A percentile compares a stretch with the other conserved stretches of the same genome.
phyloP scores from a whole-genome alignment of 345 rosid genomes.

The Linum trigynum region DNA sequence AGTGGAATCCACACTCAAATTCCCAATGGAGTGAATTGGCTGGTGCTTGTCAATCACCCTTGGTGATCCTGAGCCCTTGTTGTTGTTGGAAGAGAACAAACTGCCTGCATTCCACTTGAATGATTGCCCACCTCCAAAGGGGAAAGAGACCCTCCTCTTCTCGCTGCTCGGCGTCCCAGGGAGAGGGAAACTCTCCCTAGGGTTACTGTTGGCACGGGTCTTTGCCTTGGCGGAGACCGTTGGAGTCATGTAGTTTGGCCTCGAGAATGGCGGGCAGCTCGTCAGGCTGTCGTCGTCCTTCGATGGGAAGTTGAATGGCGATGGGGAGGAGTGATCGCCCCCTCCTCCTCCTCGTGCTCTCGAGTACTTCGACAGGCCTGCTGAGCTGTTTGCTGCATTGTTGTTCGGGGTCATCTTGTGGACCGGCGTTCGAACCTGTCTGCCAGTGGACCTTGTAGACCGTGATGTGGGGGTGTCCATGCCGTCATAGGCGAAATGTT shows the following conservation, averaged over 20 bases:
- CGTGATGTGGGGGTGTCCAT: conserved; percentile 65
- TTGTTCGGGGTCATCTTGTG: conserved; percentile 15
- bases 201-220: conserved; percentile 61
- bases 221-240: conserved; percentile 81
- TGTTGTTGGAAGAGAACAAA: conserved; percentile 27
- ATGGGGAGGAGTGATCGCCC: conserved; percentile 18
- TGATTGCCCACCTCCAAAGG: conserved; percentile 49
- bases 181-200: conserved; percentile 37
- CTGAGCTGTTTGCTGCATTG: conserved; percentile 24
- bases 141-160: conserved; percentile 64
- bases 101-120: conserved; percentile 79
- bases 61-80: conserved; percentile 44
- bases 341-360: conserved; percentile 45
- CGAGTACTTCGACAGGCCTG: conserved; percentile 44
- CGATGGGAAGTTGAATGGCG: conserved; percentile 40
- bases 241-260: conserved; percentile 82
- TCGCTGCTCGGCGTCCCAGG: conserved; percentile 60
- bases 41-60: conserved; percentile 15
- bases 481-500: conserved; percentile 34
- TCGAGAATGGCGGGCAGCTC: conserved; percentile 85
- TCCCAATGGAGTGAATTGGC: not conserved
- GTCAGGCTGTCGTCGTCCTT: conserved; percentile 93
- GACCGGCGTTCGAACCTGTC: conserved; percentile 40
- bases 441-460: conserved; percentile 58
- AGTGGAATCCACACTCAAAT: conserved; percentile 63